Conservation (phyloP, 2,329 filamentous ascomycete species). For the Aspergillus tamarii region DNA sequence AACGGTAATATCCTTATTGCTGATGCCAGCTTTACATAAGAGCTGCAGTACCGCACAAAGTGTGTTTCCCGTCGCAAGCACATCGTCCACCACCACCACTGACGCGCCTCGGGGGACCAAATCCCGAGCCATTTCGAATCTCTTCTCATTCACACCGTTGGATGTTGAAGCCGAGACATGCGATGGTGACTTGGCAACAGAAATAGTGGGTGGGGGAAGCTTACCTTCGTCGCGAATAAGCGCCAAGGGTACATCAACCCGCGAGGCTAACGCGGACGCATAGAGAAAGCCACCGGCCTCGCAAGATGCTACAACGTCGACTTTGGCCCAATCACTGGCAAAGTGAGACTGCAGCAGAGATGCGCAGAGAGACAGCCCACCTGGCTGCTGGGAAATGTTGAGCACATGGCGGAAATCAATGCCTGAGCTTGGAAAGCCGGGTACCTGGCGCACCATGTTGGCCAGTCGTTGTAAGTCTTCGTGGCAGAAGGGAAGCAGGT, state of each 20-base stretch:
- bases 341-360: constrained; percentile 55
- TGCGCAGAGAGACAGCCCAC: constrained; percentile 56
- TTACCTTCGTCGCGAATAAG: constrained; percentile 62
- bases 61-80: constrained; percentile 60
- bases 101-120: constrained; percentile 43
- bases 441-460: constrained; percentile 54
- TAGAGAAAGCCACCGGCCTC: constrained; percentile 62
- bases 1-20: constrained; percentile 47
- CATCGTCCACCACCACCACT: constrained; percentile 64
- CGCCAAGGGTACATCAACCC: constrained; percentile 48
- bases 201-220: constrained; percentile 60
- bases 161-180: constrained; percentile 55
- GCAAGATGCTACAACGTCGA: constrained; percentile 55
- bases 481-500: constrained; percentile 53
- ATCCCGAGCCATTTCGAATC: constrained; percentile 56
- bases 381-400: constrained; percentile 55
- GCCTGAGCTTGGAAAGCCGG: constrained; percentile 55
- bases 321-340: constrained; percentile 49
- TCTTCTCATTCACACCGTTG: constrained; percentile 30
- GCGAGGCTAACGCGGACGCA: constrained; percentile 54
- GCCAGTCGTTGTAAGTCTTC: constrained; percentile 51
- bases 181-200: constrained; percentile 52
- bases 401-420: constrained; percentile 64
- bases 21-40: constrained; percentile 48
- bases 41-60: constrained; percentile 58